Evolutionary conservation across 202 grass and related monocot species (phyloP).

Genomic region (Panicum virgatum): DNA sequence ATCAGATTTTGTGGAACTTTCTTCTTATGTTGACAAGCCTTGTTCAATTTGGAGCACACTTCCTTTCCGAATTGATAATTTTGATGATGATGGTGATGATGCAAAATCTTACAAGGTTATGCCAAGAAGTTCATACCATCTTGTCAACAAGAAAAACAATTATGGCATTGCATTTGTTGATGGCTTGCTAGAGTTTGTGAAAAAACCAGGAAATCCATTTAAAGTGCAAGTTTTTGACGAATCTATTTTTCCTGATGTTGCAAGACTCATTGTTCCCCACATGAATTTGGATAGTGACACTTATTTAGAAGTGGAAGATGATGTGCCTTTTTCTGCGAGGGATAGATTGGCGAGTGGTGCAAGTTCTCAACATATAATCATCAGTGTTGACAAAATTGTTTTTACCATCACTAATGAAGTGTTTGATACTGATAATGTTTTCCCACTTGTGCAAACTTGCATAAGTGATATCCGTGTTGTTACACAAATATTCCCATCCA

Average conservation of each 20-base stretch:
- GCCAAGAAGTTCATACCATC: constrained; percentile 56
- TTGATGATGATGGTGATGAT: constrained; percentile 58
- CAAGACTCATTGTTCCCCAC: constrained; percentile 37
- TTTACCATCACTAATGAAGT: constrained; percentile 77
- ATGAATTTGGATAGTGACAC: constrained; percentile 26
- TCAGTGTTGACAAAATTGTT: constrained; percentile 61
- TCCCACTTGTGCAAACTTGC: constrained; percentile 66
- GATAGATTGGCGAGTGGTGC: constrained; percentile 43
- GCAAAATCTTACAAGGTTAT: constrained; percentile 56
- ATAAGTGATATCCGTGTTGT: constrained; percentile 64
- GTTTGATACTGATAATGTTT: constrained; percentile 59
- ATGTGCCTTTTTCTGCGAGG: constrained; percentile 39
- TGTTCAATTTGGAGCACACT: constrained; percentile 60
- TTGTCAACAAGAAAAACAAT: constrained; percentile 79
- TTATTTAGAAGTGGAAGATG: constrained; percentile 53
- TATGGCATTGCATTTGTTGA: constrained; percentile 75
- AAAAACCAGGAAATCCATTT: constrained; percentile 82
- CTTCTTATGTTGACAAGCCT: constrained; percentile 53
- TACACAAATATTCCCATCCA: constrained; percentile 61
- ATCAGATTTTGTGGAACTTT: constrained; percentile 75
- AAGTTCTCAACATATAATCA: constrained; percentile 59
- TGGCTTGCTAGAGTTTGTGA: constrained; percentile 76
- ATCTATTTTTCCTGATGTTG: constrained; percentile 43
- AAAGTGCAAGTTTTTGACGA: constrained; percentile 70
- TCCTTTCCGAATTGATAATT: constrained; percentile 51